Evolutionary conservation across 257 asterid genomes (phyloP).

Genomic region (Fraxinus quadrangulata): DNA sequence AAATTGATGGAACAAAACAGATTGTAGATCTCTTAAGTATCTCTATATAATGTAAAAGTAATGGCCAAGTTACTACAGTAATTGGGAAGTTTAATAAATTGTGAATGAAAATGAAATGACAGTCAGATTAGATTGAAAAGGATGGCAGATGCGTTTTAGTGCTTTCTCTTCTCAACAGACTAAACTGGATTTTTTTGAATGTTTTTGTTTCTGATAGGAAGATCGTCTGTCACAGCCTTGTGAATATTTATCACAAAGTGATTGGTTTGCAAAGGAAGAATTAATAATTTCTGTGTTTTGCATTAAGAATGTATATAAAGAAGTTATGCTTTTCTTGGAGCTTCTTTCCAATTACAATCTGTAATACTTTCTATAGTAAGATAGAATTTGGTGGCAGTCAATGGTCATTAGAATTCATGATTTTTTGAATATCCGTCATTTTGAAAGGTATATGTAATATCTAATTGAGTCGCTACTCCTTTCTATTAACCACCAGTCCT

Average conservation of each 20-base stretch:
- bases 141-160: background rate
- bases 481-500: background rate
- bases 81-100: background rate
- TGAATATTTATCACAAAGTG: slow-evolving; percentile 1
- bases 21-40: background rate
- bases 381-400: slow-evolving; percentile 10
- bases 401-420: slow-evolving; percentile 1
- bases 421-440: slow-evolving; percentile 18
- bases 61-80: background rate
- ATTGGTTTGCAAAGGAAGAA: slow-evolving; percentile 16
- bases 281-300: background rate
- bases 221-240: background rate
- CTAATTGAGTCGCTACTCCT: slow-evolving; percentile 1
- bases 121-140: background rate
- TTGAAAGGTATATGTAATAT: slow-evolving; percentile 17
- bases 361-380: slow-evolving; percentile 9
- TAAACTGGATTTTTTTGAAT: background rate
- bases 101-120: slow-evolving; percentile 6
- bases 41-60: background rate
- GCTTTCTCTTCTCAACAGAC: background rate
- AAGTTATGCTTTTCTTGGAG: background rate
- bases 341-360: background rate
- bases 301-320: background rate
- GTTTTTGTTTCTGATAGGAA: background rate
- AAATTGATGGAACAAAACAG: background rate